A percentile compares a stretch with the other conserved stretches of the same genome.
Conservation (phyloP, 129 eudicot genomes). For the Smallanthus sonchifolius region DNA sequence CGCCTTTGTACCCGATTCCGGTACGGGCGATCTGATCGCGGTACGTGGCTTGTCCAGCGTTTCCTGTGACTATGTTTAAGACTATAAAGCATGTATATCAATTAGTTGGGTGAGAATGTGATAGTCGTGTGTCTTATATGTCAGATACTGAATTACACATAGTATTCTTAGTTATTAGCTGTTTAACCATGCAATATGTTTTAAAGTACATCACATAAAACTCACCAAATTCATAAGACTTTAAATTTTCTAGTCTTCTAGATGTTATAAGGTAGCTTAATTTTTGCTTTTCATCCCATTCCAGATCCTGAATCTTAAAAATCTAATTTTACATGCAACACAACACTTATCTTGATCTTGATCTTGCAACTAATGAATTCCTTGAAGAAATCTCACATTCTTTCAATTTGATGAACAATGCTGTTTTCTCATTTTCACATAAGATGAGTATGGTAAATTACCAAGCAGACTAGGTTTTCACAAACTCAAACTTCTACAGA, state of each 20-base stretch:
- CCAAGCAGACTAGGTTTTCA: background rate
- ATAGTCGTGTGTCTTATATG: background rate
- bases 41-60: no score
- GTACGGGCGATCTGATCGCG: no score
- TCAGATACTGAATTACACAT: background rate
- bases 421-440: background rate
- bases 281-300: background rate
- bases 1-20: no score
- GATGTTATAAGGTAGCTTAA: background rate
- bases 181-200: background rate
- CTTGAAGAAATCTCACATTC: background rate
- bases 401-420: background rate
- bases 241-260: background rate
- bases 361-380: background rate
- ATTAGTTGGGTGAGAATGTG: background rate
- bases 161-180: background rate
- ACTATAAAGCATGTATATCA: background rate
- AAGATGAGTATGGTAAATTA: background rate
- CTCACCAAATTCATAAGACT: background rate
- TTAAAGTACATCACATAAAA: background rate
- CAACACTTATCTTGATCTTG: slow-evolving; percentile 4
- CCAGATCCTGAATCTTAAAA: background rate
- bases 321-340: background rate
- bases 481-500: background rate
- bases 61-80: no score